A percentile compares a stretch with the other conserved stretches of the same genome.
phyloP scores from a whole-genome alignment of 495 filamentous ascomycete genomes.

The Neurospora sp. region DNA sequence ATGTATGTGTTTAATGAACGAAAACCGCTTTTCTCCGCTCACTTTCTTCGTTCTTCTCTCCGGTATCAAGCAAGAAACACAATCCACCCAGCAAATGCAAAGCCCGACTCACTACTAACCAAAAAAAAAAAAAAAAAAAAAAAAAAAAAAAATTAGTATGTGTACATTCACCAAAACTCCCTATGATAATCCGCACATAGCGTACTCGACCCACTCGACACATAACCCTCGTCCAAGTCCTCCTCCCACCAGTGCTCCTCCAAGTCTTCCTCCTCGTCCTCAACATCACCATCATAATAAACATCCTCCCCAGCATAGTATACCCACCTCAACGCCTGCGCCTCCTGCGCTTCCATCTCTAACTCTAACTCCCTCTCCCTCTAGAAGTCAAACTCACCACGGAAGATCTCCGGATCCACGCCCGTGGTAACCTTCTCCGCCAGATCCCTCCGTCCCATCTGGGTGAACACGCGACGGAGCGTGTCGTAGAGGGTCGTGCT shows the following conservation, averaged over 20 bases:
- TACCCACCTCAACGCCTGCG: neutral
- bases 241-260: neutral
- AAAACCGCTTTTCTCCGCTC: neutral
- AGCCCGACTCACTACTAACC: neutral
- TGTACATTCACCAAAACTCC: neutral
- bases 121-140: neutral
- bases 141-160: neutral
- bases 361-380: neutral
- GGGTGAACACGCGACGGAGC: conserved; percentile 78
- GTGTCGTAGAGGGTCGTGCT: conserved; percentile 96
- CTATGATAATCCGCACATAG: neutral
- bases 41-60: neutral
- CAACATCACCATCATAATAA: neutral
- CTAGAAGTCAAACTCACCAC: conserved; percentile 49
- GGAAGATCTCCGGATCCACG: conserved; percentile 85
- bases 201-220: neutral
- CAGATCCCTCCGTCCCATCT: conserved; percentile 85
- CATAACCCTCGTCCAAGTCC: neutral
- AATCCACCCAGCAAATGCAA: neutral
- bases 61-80: neutral
- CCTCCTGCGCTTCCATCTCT: neutral
- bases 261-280: neutral
- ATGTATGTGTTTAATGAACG: neutral
- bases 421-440: conserved; percentile 76
- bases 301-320: neutral